phyloP scores from a whole-genome alignment of 2,329 filamentous ascomycete species.

The Colletotrichum camelliae region DNA sequence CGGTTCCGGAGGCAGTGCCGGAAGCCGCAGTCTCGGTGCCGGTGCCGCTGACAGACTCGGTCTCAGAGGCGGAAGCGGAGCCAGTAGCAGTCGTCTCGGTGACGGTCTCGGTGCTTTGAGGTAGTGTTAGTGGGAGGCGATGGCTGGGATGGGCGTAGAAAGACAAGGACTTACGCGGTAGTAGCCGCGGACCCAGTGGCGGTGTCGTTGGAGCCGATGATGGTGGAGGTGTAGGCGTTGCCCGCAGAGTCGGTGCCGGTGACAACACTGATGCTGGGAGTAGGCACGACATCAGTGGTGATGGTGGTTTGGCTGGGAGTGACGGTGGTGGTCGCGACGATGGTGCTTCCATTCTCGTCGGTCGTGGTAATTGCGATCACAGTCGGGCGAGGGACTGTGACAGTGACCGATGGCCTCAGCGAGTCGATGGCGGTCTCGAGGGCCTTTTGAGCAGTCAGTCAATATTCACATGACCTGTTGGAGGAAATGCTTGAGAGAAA shows the following conservation, averaged over 20 bases:
- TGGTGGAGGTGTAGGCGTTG: constrained; percentile 10
- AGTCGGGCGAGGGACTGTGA: constrained; percentile 10
- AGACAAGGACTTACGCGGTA: constrained; percentile 4
- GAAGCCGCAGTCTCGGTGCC: constrained; percentile 1
- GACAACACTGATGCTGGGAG: not conserved
- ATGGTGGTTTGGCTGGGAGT: not conserved
- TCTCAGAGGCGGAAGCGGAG: not conserved
- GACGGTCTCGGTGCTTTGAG: constrained; percentile 3
- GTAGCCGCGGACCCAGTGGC: not conserved
- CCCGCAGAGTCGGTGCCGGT: constrained; percentile 16
- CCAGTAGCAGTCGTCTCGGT: not conserved
- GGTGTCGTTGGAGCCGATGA: not conserved
- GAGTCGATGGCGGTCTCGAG: constrained; percentile 26
- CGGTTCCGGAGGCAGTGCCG: not conserved
- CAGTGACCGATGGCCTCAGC: constrained; percentile 13
- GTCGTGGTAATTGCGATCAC: constrained; percentile 28
- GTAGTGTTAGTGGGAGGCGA: not conserved
- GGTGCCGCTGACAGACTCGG: not conserved
- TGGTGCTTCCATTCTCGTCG: constrained; percentile 27
- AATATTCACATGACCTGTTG: not conserved
- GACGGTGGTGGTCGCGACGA: constrained; percentile 27
- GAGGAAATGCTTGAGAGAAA: not conserved
- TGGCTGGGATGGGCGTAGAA: not conserved
- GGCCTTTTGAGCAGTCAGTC: not conserved
- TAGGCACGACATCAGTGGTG: constrained; percentile 3